Conservation (phyloP, 306 rosid genomes). For the Rubus idaeus region DNA sequence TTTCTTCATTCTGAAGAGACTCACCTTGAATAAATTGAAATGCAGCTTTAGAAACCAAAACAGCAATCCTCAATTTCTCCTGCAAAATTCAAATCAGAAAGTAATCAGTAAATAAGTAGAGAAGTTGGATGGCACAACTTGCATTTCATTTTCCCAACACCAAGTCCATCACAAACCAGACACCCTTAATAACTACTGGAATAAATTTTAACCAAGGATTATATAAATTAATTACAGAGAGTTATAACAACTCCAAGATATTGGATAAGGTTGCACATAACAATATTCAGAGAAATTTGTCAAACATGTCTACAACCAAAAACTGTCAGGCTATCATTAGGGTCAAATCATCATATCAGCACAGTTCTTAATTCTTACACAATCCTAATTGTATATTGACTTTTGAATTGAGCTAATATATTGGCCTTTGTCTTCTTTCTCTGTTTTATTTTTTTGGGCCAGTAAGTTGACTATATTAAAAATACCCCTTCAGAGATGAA, state of each 20-base stretch:
- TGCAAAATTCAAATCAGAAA: conserved; percentile 28
- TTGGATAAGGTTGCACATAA: not conserved
- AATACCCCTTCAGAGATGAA: not conserved
- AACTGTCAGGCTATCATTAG: not conserved
- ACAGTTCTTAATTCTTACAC: not conserved
- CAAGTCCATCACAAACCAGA: not conserved
- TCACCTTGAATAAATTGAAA: conserved; percentile 69
- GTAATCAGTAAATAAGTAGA: not conserved
- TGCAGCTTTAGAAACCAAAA: conserved; percentile 93
- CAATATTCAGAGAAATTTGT: not conserved
- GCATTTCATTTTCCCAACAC: not conserved
- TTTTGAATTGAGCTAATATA: not conserved
- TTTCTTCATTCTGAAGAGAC: conserved; percentile 27
- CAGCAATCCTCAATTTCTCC: conserved; percentile 81
- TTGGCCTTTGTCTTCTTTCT: not conserved
- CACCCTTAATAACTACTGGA: not conserved
- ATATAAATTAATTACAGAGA: not conserved
- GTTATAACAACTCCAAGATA: not conserved
- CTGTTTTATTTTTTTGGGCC: not conserved
- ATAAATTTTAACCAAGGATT: not conserved
- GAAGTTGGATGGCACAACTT: not conserved
- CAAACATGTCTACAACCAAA: not conserved
- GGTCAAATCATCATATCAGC: not conserved
- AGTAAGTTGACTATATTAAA: not conserved
- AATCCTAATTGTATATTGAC: not conserved